Evolutionary conservation across 495 filamentous ascomycete genomes (phyloP).

Genomic region (Aspergillus diversus): DNA sequence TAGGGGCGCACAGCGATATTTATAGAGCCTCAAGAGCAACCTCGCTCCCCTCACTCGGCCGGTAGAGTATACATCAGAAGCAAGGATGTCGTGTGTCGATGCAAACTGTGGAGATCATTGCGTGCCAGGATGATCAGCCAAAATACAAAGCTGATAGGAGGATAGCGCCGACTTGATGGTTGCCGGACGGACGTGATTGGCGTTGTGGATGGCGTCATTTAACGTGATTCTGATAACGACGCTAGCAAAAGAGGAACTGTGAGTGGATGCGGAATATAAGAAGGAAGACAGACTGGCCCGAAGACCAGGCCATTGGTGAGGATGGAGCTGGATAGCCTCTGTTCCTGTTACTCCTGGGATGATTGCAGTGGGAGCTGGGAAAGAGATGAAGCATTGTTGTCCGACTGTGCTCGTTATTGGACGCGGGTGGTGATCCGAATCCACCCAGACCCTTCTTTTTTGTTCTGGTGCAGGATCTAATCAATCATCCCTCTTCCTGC

Average conservation of each 20-base stretch:
- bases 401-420: too few species aligned
- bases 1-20: constrained; percentile 2
- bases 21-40: constrained; percentile 5
- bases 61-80: constrained; percentile 7
- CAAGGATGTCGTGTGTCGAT: constrained; percentile 8
- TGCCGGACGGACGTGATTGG: constrained; percentile 15
- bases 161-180: neutral
- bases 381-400: too few species aligned
- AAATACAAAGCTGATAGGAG: constrained; percentile 17
- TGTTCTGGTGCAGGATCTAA: too few species aligned
- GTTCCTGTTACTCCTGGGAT: neutral
- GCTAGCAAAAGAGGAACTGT: neutral
- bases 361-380: too few species aligned
- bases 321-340: neutral
- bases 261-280: neutral
- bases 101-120: constrained; percentile 30
- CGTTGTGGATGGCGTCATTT: constrained; percentile 19
- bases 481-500: too few species aligned
- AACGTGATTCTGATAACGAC: constrained; percentile 4
- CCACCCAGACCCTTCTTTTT: too few species aligned
- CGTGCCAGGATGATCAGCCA: constrained; percentile 21
- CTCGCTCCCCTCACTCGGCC: constrained; percentile 11
- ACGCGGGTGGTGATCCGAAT: too few species aligned
- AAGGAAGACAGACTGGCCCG: neutral
- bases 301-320: too few species aligned